Evolutionary conservation across 2,329 filamentous ascomycete genomes (phyloP).

Genomic region (Ophioceras dolichostomum): DNA sequence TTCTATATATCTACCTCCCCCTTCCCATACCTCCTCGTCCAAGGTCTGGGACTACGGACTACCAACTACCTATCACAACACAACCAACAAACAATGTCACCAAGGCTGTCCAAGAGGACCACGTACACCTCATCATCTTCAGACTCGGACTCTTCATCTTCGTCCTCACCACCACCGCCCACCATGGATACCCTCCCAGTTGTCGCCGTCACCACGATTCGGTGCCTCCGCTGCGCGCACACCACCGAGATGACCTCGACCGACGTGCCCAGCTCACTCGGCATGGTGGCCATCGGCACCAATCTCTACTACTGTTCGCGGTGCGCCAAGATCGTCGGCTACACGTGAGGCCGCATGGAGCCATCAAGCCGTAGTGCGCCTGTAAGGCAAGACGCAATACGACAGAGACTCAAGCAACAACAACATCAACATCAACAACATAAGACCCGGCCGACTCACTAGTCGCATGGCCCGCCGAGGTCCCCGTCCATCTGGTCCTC

Average conservation of each 20-base stretch:
- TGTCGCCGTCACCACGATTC: conserved; percentile 45
- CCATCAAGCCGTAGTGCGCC: no score
- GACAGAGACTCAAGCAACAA: no score
- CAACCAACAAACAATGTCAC: conserved; percentile 13
- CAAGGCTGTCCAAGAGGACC: conserved; percentile 21
- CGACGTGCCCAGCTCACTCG: conserved; percentile 43
- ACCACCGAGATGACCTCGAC: conserved; percentile 48
- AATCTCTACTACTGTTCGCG: conserved; percentile 56
- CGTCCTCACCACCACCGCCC: conserved; percentile 20
- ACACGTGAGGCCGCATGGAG: conserved; percentile 47
- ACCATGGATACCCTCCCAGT: conserved; percentile 40
- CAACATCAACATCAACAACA: no score
- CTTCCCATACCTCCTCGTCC: no score
- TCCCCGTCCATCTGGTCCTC: no score
- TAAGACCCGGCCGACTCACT: no score
- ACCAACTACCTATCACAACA: neutral
- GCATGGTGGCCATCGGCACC: conserved; percentile 53
- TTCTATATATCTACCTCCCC: no score
- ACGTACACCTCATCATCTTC: conserved; percentile 26
- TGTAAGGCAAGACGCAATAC: no score
- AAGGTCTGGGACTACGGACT: neutral
- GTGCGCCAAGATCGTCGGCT: conserved; percentile 52
- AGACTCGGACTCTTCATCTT: conserved; percentile 18
- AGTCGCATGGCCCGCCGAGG: no score
- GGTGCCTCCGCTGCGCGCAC: conserved; percentile 50